Evolutionary conservation across 2,329 filamentous ascomycete species (phyloP), one percentile per base, ranked within the genome.

Genomic region (Neofusicoccum ribis): DNA sequence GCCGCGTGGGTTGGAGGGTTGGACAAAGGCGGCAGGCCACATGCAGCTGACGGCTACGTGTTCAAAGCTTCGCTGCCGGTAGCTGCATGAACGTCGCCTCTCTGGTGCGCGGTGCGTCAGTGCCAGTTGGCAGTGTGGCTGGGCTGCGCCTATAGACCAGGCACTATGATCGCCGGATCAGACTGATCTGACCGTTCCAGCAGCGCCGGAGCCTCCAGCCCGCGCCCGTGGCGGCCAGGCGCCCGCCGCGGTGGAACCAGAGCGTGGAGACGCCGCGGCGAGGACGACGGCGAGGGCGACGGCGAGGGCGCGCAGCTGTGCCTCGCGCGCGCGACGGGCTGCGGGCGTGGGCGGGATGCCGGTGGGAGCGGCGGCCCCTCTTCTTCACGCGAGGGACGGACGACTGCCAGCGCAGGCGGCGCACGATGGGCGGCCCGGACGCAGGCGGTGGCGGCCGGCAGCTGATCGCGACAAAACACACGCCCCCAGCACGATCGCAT

Each of bases 81-180:
- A n/a, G 43, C 61, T 46, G 36, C 46, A 63, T 44, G 47, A 51
- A 63, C 56, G 31, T 60, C 43, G 56, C 54, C 43, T 34, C 56
- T 47, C 41, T 47, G 56, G 47, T 60, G 41, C 56, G 31, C 50
- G 62, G 62, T 39, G 68, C 71, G 71, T 63, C 66, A 65, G 74
- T 71, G 76, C 75, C 76, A 77, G 74, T 74, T 78, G 75, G 74
- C 76, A 77, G 66, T 58, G 63, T 63, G 59, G 59, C 59, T 63
- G 47, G 59, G 50, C 50, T 52, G 34, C 27, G 12, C 23, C 17
- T 20, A 44, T 44, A 60, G 41, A 47, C 43, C 49, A 63, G 68
- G 69, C 61, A 65, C 70, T 69, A 70, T 67, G 63, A 68, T 66
- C 66, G 41, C 20, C 64, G 59, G 65, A 61, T 50, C 64, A 31